These are phyloP conservation scores for Fusarium sublunatum DNA, from an alignment of 2,329 filamentous ascomycete genomes.

Conservation along the genomic window DNA sequence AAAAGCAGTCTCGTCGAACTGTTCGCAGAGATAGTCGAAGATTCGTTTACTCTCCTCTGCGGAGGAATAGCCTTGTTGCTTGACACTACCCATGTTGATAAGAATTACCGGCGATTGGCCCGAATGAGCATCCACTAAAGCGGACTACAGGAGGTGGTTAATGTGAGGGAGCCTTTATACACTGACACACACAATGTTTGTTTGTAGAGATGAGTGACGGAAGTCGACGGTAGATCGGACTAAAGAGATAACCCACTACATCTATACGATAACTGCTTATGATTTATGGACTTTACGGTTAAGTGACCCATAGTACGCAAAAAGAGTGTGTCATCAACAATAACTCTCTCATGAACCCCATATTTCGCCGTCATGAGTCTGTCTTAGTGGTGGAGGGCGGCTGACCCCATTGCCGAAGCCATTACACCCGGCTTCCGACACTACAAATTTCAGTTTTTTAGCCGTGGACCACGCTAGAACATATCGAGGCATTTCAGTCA, in stretches of 20 bases:
- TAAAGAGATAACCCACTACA: not conserved
- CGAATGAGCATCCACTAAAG: not conserved
- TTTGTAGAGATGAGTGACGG: not conserved
- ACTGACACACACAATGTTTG: not conserved
- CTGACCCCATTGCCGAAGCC: conserved; percentile 20
- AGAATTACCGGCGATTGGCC: conserved; percentile 1
- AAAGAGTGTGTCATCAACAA: conserved; percentile 3
- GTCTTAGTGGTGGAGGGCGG: conserved; percentile 1
- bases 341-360: not conserved
- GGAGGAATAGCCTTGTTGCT: conserved; percentile 36
- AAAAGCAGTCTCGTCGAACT: conserved; percentile 47
- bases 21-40: conserved; percentile 31
- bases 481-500: conserved; percentile 8
- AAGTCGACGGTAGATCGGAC: conserved; percentile 17
- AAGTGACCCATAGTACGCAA: not conserved
- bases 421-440: conserved; percentile 27
- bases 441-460: not conserved
- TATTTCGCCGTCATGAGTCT: conserved; percentile 1
- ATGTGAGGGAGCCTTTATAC: conserved; percentile 27
- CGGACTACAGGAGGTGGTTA: conserved; percentile 1
- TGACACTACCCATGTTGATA: conserved; percentile 29
- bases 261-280: not conserved
- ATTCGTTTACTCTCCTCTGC: conserved; percentile 38
- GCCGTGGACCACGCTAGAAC: conserved; percentile 4
- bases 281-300: not conserved